These are phyloP conservation scores for Chernovozyma aurita DNA, from an alignment of 1,139 yeast genomes.

Conservation along the genomic window DNA sequence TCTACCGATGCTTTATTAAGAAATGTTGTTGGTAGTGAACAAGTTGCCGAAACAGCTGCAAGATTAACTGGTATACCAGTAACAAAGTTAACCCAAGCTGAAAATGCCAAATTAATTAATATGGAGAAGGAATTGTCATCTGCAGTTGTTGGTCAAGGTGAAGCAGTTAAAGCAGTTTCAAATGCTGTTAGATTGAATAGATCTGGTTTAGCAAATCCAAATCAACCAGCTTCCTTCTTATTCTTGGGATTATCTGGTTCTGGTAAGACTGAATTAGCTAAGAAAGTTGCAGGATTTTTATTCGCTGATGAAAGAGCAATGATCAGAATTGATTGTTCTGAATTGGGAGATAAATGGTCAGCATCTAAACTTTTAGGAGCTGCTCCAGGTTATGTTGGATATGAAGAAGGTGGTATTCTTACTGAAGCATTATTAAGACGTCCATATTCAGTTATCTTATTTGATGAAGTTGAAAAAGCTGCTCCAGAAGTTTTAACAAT, in stretches of 20 bases:
- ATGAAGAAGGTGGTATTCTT: slow-evolving; percentile 94
- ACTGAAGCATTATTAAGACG: slow-evolving; percentile 88
- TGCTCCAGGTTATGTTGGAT: slow-evolving; percentile 97
- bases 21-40: slow-evolving; percentile 89
- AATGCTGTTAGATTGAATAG: slow-evolving; percentile 90
- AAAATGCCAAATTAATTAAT: slow-evolving; percentile 84
- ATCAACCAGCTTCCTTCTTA: slow-evolving; percentile 92
- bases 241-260: slow-evolving; percentile 96
- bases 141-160: slow-evolving; percentile 92
- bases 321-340: slow-evolving; percentile 97
- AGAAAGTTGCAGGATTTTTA: slow-evolving; percentile 90
- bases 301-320: slow-evolving; percentile 95
- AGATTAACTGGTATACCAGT: slow-evolving; percentile 98
- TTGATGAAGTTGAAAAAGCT: slow-evolving; percentile 98
- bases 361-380: slow-evolving; percentile 94
- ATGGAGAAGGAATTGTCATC: slow-evolving; percentile 86
- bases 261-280: slow-evolving; percentile 97
- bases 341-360: slow-evolving; percentile 90
- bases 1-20: slow-evolving; percentile 62
- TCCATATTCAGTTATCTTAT: slow-evolving; percentile 91
- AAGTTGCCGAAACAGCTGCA: slow-evolving; percentile 96
- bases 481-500: slow-evolving; percentile 96
- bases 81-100: slow-evolving; percentile 91
- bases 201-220: slow-evolving; percentile 94
- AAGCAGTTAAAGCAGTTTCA: slow-evolving; percentile 93